Percentiles rank a stretch among this genome's conserved stretches.
These are phyloP conservation scores for Juglanconis juglandina DNA, from an alignment of 2,329 filamentous ascomycete genomes.

Conservation along the genomic window DNA sequence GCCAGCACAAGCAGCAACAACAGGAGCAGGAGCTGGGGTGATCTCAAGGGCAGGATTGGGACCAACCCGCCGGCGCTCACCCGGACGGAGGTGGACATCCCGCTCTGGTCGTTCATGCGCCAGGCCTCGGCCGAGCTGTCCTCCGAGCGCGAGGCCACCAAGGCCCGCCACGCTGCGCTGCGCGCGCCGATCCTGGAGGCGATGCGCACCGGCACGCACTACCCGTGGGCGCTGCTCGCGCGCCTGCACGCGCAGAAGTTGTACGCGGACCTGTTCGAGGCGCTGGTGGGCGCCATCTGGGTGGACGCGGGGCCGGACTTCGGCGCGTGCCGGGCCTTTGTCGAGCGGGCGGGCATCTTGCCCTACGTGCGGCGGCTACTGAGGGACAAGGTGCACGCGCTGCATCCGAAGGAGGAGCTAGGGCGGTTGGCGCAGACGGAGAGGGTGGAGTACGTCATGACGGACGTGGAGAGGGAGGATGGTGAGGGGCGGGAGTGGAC, in stretches of 20 bases:
- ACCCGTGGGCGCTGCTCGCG: slow-evolving; percentile 75
- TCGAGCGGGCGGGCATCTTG: slow-evolving; percentile 64
- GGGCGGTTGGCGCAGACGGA: slow-evolving; percentile 52
- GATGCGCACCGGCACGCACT: slow-evolving; percentile 49
- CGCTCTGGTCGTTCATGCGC: slow-evolving; percentile 70
- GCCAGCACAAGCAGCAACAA: neutral
- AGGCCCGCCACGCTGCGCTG: slow-evolving; percentile 45
- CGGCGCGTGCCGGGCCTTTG: slow-evolving; percentile 54
- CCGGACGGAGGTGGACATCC: slow-evolving; percentile 22
- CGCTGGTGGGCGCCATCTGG: slow-evolving; percentile 76
- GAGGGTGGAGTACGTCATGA: slow-evolving; percentile 52
- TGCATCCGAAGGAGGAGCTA: slow-evolving; percentile 67
- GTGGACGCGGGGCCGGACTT: slow-evolving; percentile 67
- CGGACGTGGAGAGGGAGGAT: slow-evolving; percentile 22
- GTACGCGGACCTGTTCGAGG: slow-evolving; percentile 80
- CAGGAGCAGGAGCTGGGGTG: slow-evolving; percentile 23
- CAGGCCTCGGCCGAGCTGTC: slow-evolving; percentile 49
- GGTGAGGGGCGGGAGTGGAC: slow-evolving; percentile 24
- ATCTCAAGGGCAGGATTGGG: neutral
- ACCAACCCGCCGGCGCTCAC: slow-evolving; percentile 3
- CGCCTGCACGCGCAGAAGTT: slow-evolving; percentile 69
- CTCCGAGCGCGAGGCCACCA: slow-evolving; percentile 40
- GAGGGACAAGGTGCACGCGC: slow-evolving; percentile 51
- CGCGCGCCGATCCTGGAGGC: slow-evolving; percentile 46
- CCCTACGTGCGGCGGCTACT: slow-evolving; percentile 60